Conservation (phyloP, 2,329 filamentous ascomycete species). For the Pyrenophora seminiperda region DNA sequence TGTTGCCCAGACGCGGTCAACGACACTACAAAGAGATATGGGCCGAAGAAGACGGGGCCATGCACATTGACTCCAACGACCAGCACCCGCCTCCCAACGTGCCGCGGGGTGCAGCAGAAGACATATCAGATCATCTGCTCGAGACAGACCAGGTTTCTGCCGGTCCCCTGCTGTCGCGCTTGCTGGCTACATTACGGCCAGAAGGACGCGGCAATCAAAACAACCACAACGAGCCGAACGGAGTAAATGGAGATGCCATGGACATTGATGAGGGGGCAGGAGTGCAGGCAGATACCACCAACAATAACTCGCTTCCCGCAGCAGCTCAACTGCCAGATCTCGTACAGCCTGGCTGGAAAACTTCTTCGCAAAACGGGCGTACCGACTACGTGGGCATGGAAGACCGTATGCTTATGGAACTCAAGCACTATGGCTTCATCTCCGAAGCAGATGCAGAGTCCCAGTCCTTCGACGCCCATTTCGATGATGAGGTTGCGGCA, state of each 20-base stretch:
- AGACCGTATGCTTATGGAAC: constrained; percentile 86
- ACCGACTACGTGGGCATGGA: constrained; percentile 87
- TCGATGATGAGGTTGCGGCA: constrained; percentile 91
- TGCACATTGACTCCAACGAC: constrained; percentile 71
- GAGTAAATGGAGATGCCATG: constrained; percentile 55
- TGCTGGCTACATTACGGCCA: constrained; percentile 80
- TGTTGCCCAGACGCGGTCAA: constrained; percentile 83
- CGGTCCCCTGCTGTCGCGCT: constrained; percentile 80
- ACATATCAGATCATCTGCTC: constrained; percentile 82
- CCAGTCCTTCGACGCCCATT: constrained; percentile 85
- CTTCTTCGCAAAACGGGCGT: constrained; percentile 69
- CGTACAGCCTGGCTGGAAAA: constrained; percentile 76
- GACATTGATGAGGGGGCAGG: constrained; percentile 54
- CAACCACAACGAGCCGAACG: constrained; percentile 60
- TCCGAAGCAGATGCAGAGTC: constrained; percentile 69
- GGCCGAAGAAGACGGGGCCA: constrained; percentile 88
- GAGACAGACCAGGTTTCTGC: constrained; percentile 90
- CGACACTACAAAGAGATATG: constrained; percentile 88
- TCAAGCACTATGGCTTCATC: constrained; percentile 88
- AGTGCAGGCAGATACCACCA: constrained; percentile 41
- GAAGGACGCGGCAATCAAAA: constrained; percentile 67
- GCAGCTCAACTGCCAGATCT: constrained; percentile 82
- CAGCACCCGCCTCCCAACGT: constrained; percentile 79
- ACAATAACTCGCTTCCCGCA: constrained; percentile 58
- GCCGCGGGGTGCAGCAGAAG: constrained; percentile 81